phyloP scores from a whole-genome alignment of 2,329 filamentous ascomycete species.

The Sarocladium kiliense region DNA sequence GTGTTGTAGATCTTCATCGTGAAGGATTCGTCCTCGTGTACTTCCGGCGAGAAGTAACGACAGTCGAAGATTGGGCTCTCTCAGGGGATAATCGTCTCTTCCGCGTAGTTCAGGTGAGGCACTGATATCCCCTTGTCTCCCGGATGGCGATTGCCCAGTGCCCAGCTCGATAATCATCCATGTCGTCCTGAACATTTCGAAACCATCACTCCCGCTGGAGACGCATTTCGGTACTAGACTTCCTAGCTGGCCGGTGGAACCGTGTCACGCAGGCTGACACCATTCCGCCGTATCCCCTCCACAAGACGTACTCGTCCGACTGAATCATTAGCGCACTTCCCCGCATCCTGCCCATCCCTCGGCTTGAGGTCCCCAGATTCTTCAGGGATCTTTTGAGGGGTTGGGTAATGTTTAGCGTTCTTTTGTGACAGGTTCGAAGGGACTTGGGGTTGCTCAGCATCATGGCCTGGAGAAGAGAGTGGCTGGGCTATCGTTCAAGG shows the following conservation, averaged over 20 bases:
- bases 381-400: background rate
- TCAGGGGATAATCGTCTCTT: too few species aligned
- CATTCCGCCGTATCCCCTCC: background rate
- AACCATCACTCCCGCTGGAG: too few species aligned
- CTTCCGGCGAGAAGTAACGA: background rate
- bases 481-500: background rate
- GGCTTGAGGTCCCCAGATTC: background rate
- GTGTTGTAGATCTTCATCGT: slow-evolving; percentile 28
- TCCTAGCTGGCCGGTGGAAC: background rate
- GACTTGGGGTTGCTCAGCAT: background rate
- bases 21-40: background rate
- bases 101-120: too few species aligned
- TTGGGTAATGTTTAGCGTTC: background rate
- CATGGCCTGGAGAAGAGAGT: background rate
- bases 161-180: too few species aligned
- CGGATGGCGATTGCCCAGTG: too few species aligned
- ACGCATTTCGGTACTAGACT: too few species aligned
- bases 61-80: too few species aligned
- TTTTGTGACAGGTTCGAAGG: background rate
- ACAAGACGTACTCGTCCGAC: background rate
- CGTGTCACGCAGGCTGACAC: background rate
- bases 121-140: too few species aligned
- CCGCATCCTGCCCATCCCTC: background rate
- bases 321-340: slow-evolving; percentile 2
- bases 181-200: too few species aligned